These are phyloP conservation scores for Blastobotrys proliferans DNA, from an alignment of 1,139 yeast genomes.

Conservation along the genomic window DNA sequence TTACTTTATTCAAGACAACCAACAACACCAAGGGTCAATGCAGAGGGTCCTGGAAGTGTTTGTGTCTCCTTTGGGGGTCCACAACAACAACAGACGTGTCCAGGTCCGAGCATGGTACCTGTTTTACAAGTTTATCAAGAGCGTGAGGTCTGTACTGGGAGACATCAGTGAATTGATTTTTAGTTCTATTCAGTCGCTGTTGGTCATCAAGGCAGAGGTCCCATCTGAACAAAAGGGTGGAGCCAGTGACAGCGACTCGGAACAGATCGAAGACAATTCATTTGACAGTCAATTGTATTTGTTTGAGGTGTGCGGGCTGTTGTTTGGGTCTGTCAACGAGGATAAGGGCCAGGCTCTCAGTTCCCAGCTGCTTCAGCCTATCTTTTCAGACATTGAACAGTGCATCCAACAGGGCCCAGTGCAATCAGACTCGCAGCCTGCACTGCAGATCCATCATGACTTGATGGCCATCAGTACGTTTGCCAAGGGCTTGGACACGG, in stretches of 20 bases:
- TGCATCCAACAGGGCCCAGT: conserved; percentile 31
- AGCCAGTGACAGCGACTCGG: conserved; percentile 40
- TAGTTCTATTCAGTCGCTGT: conserved; percentile 48
- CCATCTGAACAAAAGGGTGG: conserved; percentile 35
- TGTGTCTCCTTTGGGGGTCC: conserved; percentile 75
- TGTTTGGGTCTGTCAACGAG: conserved; percentile 34
- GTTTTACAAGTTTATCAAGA: conserved; percentile 74
- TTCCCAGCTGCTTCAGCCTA: conserved; percentile 62
- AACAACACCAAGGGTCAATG: conserved; percentile 46
- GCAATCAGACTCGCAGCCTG: conserved; percentile 43
- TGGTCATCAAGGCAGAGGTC: conserved; percentile 56
- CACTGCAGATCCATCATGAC: conserved; percentile 79
- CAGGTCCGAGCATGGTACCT: conserved; percentile 87
- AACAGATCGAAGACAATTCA: conserved; percentile 42
- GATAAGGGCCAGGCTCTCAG: conserved; percentile 31
- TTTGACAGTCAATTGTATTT: conserved; percentile 78
- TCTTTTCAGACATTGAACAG: conserved; percentile 67
- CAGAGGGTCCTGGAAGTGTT: conserved; percentile 69
- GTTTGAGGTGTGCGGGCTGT: conserved; percentile 53
- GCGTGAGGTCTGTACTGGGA: conserved; percentile 63
- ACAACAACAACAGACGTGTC: conserved; percentile 58
- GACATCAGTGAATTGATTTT: conserved; percentile 45
- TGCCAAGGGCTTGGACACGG: conserved; percentile 64
- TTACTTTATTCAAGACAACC: conserved; percentile 37
- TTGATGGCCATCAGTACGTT: conserved; percentile 87